A percentile compares a stretch with the other conserved stretches of the same genome.
Conservation (phyloP, 2,329 filamentous ascomycete genomes). For the Kalmusia sp. region DNA sequence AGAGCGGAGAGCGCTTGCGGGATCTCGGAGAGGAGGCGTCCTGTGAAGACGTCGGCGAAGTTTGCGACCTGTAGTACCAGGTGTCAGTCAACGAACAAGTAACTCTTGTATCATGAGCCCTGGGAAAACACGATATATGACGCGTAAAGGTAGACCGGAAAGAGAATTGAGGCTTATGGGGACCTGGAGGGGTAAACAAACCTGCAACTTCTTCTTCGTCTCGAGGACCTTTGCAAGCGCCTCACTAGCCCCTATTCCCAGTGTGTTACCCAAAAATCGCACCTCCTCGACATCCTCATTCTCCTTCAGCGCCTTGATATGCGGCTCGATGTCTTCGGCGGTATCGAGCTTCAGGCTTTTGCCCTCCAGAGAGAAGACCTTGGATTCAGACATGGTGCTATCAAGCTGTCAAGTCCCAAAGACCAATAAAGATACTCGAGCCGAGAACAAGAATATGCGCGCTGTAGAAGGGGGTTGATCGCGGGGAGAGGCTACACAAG, state of each 20-base stretch:
- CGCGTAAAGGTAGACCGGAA: no score
- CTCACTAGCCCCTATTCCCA: constrained; percentile 87
- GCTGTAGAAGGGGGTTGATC: constrained; percentile 2
- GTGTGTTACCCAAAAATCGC: constrained; percentile 85
- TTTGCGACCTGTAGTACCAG: constrained; percentile 70
- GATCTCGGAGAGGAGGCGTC: constrained; percentile 90
- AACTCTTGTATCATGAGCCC: no score
- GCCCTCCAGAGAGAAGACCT: constrained; percentile 88
- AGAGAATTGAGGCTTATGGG: background rate
- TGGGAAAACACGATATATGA: no score
- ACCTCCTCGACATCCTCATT: constrained; percentile 84
- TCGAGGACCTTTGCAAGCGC: constrained; percentile 82
- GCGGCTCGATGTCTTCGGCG: constrained; percentile 82
- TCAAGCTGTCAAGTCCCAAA: constrained; percentile 1
- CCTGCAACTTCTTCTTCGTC: constrained; percentile 82
- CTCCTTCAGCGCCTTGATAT: constrained; percentile 77
- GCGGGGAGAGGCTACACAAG: constrained; percentile 9
- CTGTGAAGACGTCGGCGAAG: constrained; percentile 97
- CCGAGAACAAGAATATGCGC: constrained; percentile 8
- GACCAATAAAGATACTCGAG: background rate
- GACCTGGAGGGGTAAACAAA: constrained; percentile 43
- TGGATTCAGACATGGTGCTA: constrained; percentile 56
- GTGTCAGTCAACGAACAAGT: constrained; percentile 15
- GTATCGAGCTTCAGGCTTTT: constrained; percentile 92
- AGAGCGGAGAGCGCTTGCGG: constrained; percentile 86